These are phyloP conservation scores for Fraxinus pennsylvanica DNA, from an alignment of 257 asterid genomes.

Conservation along the genomic window DNA sequence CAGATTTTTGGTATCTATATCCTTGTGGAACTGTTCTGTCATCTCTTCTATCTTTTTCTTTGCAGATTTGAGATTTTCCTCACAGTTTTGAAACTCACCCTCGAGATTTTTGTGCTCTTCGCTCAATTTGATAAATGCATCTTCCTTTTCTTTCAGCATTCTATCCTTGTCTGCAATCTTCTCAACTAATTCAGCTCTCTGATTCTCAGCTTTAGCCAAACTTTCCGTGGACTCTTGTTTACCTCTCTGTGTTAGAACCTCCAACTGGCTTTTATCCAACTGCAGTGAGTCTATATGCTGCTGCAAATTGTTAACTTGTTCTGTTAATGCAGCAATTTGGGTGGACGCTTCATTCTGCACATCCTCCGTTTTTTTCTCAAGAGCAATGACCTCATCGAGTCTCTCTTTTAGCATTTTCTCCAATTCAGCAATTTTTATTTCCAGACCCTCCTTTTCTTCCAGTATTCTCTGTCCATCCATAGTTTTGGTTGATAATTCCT, in stretches of 20 bases:
- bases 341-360: constrained; percentile 46
- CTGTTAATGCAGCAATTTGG: constrained; percentile 38
- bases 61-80: constrained; percentile 52
- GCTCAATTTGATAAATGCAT: constrained; percentile 42
- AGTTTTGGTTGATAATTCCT: constrained; percentile 28
- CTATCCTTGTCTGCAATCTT: constrained; percentile 49
- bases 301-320: constrained; percentile 42
- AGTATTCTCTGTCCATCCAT: constrained; percentile 25
- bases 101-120: constrained; percentile 52
- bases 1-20: constrained; percentile 39
- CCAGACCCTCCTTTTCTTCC: constrained; percentile 53
- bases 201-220: constrained; percentile 45
- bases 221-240: constrained; percentile 47
- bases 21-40: constrained; percentile 46
- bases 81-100: constrained; percentile 37
- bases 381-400: constrained; percentile 38
- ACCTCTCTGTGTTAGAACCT: constrained; percentile 43
- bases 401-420: constrained; percentile 43
- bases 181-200: constrained; percentile 43
- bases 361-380: constrained; percentile 49
- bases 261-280: constrained; percentile 55
- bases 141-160: constrained; percentile 57
- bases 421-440: constrained; percentile 39
- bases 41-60: constrained; percentile 58
- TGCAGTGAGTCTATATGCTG: constrained; percentile 50